Evolutionary conservation across 176 grass and related monocot species (phyloP).

Genomic region (Aegilops bicornis): DNA sequence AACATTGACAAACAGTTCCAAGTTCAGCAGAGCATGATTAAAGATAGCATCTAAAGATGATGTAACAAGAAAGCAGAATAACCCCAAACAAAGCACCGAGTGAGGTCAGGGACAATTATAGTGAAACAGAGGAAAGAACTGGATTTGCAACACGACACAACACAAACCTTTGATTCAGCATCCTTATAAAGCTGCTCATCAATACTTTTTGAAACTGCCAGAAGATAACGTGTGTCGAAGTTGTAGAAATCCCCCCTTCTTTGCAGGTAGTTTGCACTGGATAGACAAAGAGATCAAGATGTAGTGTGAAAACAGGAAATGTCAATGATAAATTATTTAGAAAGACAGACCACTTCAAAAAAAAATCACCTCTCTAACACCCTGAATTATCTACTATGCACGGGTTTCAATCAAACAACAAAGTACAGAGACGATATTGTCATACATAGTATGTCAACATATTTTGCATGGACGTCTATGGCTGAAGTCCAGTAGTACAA

Average conservation of each 20-base stretch:
- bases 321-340: background rate
- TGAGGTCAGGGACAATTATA: background rate
- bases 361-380: background rate
- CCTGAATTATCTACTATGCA: background rate
- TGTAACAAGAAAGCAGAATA: background rate
- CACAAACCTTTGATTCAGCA: conserved; percentile 32
- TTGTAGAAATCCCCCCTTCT: background rate
- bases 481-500: background rate
- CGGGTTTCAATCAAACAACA: background rate
- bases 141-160: conserved; percentile 21
- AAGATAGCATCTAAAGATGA: background rate
- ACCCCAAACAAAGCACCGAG: background rate
- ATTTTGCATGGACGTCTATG: background rate
- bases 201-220: conserved; percentile 19
- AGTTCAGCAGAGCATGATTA: background rate
- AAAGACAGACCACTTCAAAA: background rate
- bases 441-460: background rate
- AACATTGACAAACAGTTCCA: background rate
- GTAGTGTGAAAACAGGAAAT: background rate
- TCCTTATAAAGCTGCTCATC: conserved; percentile 30
- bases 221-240: background rate
- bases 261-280: conserved; percentile 39
- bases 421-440: background rate
- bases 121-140: background rate
- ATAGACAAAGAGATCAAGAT: conserved; percentile 28